Base-by-base conservation (phyloP, 352 stramenopile genomes). In the Phytophthora fragariae region DNA sequence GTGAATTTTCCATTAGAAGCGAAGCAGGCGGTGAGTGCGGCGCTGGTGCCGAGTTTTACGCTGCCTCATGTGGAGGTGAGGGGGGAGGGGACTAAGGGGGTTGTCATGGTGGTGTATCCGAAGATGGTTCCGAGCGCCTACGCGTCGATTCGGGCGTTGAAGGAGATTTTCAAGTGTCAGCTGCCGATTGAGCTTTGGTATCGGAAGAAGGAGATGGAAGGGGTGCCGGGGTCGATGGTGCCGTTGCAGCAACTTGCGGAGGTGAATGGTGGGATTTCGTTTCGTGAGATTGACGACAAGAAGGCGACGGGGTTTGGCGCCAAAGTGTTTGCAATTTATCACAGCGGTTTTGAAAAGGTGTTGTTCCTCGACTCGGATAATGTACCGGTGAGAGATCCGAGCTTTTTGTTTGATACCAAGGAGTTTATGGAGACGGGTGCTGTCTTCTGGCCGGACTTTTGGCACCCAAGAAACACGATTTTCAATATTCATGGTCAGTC, bases 371-470 rank as follows among this genome's bases (percentile, higher is more conserved):
- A 91, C 50, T 76, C 81, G 21, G 85, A 92, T 61, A 92, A 92
- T 67, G 62, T 86, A 17, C 83, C 81, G 0, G 83, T 82, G 37
- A 71, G 55, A n/a, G 81, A 92, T 47, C 85, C 85, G 56, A 89
- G 72, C 19, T 89, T 87, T 46, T 59, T 92, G 29, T 92, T 92
- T 68, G 57, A 79, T 2, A 63, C 66, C 1, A 35, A 46, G 4
- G 82, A 86, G 64, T 91, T 85, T 47, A 50, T 46, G 3, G 57
- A 72, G 3, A 86, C 71, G 2, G 84, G 85, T 10, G 83, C 88
- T 12, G 10, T 93, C 0, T 93, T 94, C 63, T 94, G 86, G 86
- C 86, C 86, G 7, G 84, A 93, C 39, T 91, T 90, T 66, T 93
- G 83, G 83, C 85, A 92, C 58, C 77, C 81, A 17, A 62, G 37